phyloP scores from a whole-genome alignment of 495 filamentous ascomycete species.

The Immersiella caudata region DNA sequence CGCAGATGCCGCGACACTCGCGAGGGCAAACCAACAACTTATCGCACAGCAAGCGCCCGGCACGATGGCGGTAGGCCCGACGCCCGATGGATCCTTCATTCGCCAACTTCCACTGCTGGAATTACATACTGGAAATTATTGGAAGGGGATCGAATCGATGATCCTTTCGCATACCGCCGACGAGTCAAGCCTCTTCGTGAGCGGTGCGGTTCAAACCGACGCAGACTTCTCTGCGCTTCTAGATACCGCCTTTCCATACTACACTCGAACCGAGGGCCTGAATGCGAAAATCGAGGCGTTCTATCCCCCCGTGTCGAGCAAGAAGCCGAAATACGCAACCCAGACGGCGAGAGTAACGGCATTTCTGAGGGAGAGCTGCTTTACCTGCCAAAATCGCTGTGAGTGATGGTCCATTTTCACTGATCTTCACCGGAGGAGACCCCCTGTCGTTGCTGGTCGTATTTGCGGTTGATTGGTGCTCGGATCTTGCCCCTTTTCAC shows the following conservation, averaged over 20 bases:
- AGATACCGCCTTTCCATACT: conserved; percentile 44
- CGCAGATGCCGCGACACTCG: conserved; percentile 39
- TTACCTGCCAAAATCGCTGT: conserved; percentile 46
- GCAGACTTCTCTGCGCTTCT: conserved; percentile 56
- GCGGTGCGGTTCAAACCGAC: conserved; percentile 52
- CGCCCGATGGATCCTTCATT: conserved; percentile 50
- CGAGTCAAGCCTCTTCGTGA: conserved; percentile 44
- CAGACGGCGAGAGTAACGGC: conserved; percentile 39
- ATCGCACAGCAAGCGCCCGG: conserved; percentile 40
- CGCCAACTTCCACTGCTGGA: conserved; percentile 50
- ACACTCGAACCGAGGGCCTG: conserved; percentile 38
- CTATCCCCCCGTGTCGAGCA: conserved; percentile 38
- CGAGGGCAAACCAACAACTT: conserved; percentile 45
- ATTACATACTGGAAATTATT: conserved; percentile 47
- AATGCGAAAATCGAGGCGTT: conserved; percentile 37
- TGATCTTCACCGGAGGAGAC: not conserved
- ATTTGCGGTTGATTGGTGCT: too few species aligned
- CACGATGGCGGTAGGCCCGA: conserved; percentile 49
- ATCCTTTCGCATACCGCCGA: conserved; percentile 47
- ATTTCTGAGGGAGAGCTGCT: conserved; percentile 41
- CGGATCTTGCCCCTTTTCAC: too few species aligned
- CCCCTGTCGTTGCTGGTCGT: not conserved
- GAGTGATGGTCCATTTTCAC: conserved; percentile 12
- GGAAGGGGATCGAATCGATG: conserved; percentile 41
- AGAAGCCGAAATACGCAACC: conserved; percentile 31